These are phyloP conservation scores for Graphiopsis chlorocephala DNA, from an alignment of 2,329 filamentous ascomycete species.

Conservation along the genomic window DNA sequence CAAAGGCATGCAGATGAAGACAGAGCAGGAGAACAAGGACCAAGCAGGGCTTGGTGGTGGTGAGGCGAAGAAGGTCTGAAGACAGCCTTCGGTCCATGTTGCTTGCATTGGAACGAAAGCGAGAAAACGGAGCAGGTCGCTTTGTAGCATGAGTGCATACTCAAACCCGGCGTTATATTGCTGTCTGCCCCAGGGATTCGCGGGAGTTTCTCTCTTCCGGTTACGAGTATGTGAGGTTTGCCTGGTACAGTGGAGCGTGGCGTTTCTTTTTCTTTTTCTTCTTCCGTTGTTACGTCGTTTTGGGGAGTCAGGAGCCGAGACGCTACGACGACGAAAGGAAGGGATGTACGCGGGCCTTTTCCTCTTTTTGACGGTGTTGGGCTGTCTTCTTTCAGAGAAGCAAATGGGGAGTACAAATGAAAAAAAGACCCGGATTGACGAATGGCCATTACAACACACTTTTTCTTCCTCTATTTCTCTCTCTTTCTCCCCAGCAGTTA, in stretches of 20 bases:
- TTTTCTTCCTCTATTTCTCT: not conserved
- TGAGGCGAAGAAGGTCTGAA: constrained; percentile 22
- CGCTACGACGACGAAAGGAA: not conserved
- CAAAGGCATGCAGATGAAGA: constrained; percentile 7
- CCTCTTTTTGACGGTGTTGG: not conserved
- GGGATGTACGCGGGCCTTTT: not conserved
- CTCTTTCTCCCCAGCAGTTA: not conserved
- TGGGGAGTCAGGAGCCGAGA: not conserved
- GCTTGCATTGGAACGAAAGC: constrained; percentile 18
- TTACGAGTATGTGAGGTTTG: not conserved
- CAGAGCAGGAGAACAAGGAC: constrained; percentile 28
- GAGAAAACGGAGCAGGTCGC: not conserved
- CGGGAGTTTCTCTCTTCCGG: not conserved
- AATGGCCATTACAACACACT: not conserved
- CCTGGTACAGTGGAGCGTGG: not conserved
- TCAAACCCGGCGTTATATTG: not conserved
- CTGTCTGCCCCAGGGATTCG: not conserved
- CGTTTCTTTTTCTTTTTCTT: not conserved
- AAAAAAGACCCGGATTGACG: not conserved
- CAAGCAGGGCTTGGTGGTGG: constrained; percentile 2
- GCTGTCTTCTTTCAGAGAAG: not conserved
- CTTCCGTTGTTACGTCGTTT: not conserved
- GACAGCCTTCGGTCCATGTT: constrained; percentile 8
- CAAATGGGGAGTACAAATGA: not conserved
- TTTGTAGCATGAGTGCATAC: constrained; percentile 3